Percentiles rank a stretch among this genome's conserved stretches.
phyloP scores from a whole-genome alignment of 305 asterid genomes.

The Fraxinus sp. region DNA sequence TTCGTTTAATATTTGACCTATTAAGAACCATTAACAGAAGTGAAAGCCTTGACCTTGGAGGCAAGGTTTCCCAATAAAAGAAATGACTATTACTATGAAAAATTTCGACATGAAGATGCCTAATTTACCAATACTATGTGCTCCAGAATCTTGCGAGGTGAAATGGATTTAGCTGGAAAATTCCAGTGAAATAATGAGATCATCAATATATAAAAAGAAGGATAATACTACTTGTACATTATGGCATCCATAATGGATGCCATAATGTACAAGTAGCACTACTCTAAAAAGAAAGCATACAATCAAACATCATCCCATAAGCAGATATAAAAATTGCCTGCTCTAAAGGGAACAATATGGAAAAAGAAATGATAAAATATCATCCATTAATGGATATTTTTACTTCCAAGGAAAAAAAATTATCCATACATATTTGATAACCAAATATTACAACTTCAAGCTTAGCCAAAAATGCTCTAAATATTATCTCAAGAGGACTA shows the following conservation, averaged over 20 bases:
- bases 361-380: neutral
- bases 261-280: too few species aligned
- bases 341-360: neutral
- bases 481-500: neutral
- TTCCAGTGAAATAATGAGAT: neutral
- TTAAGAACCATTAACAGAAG: neutral
- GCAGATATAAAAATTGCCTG: neutral
- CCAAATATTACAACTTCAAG: neutral
- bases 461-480: neutral
- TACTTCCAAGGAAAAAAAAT: neutral
- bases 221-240: too few species aligned
- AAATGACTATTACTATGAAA: neutral
- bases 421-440: neutral
- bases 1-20: too few species aligned
- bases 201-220: neutral
- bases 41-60: neutral
- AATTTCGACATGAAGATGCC: neutral
- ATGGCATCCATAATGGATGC: too few species aligned
- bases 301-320: neutral
- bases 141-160: neutral
- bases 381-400: neutral
- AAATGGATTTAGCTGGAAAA: too few species aligned
- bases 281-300: neutral
- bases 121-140: neutral
- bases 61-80: neutral